A percentile compares a stretch with the other conserved stretches of the same genome.
Conservation (phyloP, 2,329 filamentous ascomycete species). For the Fusarium siculi region DNA sequence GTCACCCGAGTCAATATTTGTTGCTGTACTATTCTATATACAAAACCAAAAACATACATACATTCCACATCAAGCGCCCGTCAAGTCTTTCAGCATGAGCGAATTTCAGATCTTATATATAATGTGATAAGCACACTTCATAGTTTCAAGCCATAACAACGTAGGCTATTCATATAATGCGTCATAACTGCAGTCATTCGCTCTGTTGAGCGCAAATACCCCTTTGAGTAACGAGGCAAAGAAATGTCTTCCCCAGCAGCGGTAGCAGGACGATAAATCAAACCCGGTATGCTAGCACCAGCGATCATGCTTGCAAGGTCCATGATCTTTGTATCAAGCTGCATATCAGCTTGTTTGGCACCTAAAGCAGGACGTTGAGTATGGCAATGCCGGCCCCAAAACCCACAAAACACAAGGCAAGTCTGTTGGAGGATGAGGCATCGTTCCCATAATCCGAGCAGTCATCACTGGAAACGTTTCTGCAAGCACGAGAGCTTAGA, state of each 20-base stretch:
- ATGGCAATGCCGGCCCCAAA: conserved; percentile 28
- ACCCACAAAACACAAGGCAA: conserved; percentile 15
- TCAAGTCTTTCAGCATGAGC: background rate
- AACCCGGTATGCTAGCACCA: background rate
- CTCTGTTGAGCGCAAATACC: background rate
- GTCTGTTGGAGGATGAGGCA: conserved; percentile 20
- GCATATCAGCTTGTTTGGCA: background rate
- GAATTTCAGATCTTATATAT: conserved; percentile 14
- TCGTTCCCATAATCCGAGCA: conserved; percentile 48
- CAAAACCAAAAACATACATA: background rate
- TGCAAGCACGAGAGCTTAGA: conserved; percentile 64
- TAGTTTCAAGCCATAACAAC: background rate
- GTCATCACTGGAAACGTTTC: conserved; percentile 53
- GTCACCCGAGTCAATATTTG: background rate
- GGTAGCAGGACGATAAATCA: background rate
- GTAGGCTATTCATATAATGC: conserved; percentile 14
- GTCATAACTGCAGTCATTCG: background rate
- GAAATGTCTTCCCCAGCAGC: background rate
- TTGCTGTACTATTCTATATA: conserved; percentile 5
- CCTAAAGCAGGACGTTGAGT: conserved; percentile 21
- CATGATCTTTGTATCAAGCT: background rate
- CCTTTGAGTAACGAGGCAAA: background rate
- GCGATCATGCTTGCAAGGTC: background rate
- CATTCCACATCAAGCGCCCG: background rate
- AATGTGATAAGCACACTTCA: conserved; percentile 17